Conservation (phyloP, 768 basidiomycete genomes). For the Leccinum subgranulosum region DNA sequence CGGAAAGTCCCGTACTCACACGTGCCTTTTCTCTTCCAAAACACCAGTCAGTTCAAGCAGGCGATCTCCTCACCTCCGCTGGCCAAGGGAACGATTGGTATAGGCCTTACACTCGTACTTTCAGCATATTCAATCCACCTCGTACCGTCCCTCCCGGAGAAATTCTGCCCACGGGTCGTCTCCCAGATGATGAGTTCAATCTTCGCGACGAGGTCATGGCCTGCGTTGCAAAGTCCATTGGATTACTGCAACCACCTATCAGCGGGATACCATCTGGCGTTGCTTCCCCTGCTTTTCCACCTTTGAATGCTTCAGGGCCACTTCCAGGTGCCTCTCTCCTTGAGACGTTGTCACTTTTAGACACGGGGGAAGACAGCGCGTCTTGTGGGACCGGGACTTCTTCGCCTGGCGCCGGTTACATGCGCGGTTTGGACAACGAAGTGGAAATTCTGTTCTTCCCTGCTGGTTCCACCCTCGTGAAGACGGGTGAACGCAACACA, state of each 20-base stretch:
- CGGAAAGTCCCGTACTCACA: constrained; percentile 2
- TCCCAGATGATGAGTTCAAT: constrained; percentile 75
- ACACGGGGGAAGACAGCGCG: constrained; percentile 61
- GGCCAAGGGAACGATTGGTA: constrained; percentile 45
- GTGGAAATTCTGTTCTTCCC: constrained; percentile 94
- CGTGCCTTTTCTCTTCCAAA: constrained; percentile 26
- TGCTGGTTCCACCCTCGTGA: constrained; percentile 80
- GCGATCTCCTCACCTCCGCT: constrained; percentile 67
- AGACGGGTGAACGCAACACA: constrained; percentile 85
- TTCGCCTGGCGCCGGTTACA: constrained; percentile 47
- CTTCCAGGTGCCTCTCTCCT: constrained; percentile 55
- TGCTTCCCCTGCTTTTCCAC: constrained; percentile 59
- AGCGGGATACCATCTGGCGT: constrained; percentile 65
- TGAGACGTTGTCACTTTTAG: constrained; percentile 69
- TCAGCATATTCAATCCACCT: constrained; percentile 51
- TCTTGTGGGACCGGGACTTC: constrained; percentile 66
- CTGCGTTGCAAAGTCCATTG: constrained; percentile 96
- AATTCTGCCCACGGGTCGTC: constrained; percentile 19
- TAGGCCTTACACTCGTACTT: constrained; percentile 44
- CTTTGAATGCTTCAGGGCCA: constrained; percentile 40
- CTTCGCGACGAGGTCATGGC: constrained; percentile 97
- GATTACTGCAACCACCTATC: constrained; percentile 82
- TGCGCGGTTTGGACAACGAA: constrained; percentile 90
- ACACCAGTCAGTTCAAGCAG: constrained; percentile 63
- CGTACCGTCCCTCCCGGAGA: constrained; percentile 33